Evolutionary conservation across 345 rosid genomes (phyloP), one percentile per base, ranked within the genome.

Genomic region (Dovyalis caffra): DNA sequence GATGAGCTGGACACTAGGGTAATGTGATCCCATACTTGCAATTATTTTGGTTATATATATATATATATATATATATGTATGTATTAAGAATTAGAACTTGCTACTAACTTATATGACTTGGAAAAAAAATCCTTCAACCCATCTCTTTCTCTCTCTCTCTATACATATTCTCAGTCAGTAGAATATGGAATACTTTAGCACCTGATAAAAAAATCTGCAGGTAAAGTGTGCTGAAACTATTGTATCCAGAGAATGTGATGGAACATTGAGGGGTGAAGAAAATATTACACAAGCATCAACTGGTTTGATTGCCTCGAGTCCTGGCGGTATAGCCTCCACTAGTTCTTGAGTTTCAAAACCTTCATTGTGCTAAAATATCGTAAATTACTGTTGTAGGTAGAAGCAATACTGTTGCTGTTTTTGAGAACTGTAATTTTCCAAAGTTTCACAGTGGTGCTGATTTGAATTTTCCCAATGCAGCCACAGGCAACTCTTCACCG

Each of bases 1-100:
- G 85, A 84, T 71, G 95, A 95, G 72, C 31, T 81, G 73, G 94
- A 90, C 77, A 86, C 86, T 75, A 84, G 79, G 94, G 99, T 95
- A 89, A 83, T 69, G 71, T 47, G 45, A 64, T 75, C 58, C 57
- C 65, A 40, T 73, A 15, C 64, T 33, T 65, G 21, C 62, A 47
- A 21, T 31, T 45, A 33, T 8, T 69, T 16, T 68, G 15, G 5
- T n/a, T n/a, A n/a, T n/a, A n/a, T n/a, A n/a, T n/a, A n/a, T n/a
- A n/a, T n/a, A n/a, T n/a, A n/a, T n/a, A n/a, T n/a, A n/a, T n/a
- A n/a, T n/a, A n/a, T n/a, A n/a, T n/a, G n/a, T n/a, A n/a, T 14
- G 31, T 29, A 9, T 5, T 33, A 5, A 65, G 65, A 23, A 8
- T 16, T 14, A 49, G 64, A 65, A 51, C 16, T 33, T 16, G 16